Conservation (phyloP, 306 rosid genomes). For the Ceratonia siliqua region DNA sequence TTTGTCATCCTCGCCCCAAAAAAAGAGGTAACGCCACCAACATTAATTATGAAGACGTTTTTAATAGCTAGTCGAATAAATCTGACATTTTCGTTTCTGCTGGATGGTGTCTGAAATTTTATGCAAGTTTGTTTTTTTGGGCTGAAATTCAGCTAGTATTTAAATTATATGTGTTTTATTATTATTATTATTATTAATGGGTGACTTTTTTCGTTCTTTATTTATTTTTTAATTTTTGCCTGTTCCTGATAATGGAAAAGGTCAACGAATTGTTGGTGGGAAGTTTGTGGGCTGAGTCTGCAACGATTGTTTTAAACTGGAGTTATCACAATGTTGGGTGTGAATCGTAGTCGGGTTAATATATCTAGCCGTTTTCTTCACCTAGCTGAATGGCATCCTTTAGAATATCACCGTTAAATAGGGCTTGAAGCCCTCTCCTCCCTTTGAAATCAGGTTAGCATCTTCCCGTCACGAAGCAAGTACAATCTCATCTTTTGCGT, state of each 20-base stretch:
- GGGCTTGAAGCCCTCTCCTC: slow-evolving; percentile 65
- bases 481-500: not conserved
- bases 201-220: not conserved
- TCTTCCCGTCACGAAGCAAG: not conserved
- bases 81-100: slow-evolving; percentile 24
- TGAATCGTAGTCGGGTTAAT: slow-evolving; percentile 50
- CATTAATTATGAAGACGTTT: not conserved
- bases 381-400: slow-evolving; percentile 98
- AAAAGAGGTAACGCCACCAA: slow-evolving; percentile 30
- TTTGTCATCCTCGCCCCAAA: slow-evolving; percentile 29
- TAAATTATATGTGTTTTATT: too few relatives aligned
- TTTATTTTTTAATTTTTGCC: not conserved
- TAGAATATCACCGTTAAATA: slow-evolving; percentile 57
- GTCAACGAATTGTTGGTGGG: slow-evolving; percentile 67
- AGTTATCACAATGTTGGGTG: slow-evolving; percentile 71
- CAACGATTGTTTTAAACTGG: slow-evolving; percentile 58
- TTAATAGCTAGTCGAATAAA: not conserved
- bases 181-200: not conserved
- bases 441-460: slow-evolving; percentile 50
- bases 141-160: slow-evolving; percentile 12
- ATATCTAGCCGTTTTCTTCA: slow-evolving; percentile 58
- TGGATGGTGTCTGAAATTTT: slow-evolving; percentile 40
- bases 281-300: slow-evolving; percentile 44
- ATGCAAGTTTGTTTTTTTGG: slow-evolving; percentile 23
- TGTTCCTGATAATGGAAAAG: slow-evolving; percentile 41